phyloP scores from a whole-genome alignment of 208 protist species.

The Trypanosoma theileri region DNA sequence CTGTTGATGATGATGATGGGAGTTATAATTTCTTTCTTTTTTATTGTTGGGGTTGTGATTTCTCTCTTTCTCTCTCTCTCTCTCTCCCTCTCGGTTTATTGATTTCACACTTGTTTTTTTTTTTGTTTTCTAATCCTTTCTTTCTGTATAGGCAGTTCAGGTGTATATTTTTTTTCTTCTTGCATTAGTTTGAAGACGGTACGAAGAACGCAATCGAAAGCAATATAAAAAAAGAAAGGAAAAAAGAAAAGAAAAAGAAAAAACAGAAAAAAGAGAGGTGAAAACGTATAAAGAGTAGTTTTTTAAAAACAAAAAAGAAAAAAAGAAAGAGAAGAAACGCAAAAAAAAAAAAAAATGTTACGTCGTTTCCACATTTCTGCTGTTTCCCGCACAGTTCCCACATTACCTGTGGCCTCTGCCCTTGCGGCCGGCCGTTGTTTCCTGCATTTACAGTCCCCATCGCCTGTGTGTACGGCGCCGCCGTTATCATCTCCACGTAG shows the following conservation, averaged over 20 bases:
- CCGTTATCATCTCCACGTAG: not conserved
- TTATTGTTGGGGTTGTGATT: slow-evolving; percentile 4
- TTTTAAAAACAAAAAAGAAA: not conserved
- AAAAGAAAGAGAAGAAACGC: not conserved
- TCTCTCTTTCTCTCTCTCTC: slow-evolving; percentile 1
- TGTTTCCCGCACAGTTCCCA: slow-evolving; percentile 4
- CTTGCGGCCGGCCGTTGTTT: slow-evolving; percentile 17
- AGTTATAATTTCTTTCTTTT: not conserved
- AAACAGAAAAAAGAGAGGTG: not conserved
- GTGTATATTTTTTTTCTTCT: slow-evolving; percentile 6
- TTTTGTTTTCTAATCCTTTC: not conserved
- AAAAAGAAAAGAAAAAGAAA: slow-evolving; percentile 5
- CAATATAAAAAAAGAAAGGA: not conserved
- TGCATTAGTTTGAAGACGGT: not conserved
- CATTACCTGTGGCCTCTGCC: slow-evolving; percentile 19
- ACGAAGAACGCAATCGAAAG: too few species aligned
- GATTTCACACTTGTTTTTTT: slow-evolving; percentile 18
- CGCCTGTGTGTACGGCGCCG: too few species aligned
- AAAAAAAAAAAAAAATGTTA: slow-evolving; percentile 24
- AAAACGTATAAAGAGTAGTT: slow-evolving; percentile 4
- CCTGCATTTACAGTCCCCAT: slow-evolving; percentile 1
- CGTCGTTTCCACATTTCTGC: slow-evolving; percentile 22
- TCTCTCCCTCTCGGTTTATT: slow-evolving; percentile 5
- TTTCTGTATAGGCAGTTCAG: not conserved
- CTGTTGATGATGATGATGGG: too few species aligned